Percentiles rank a stretch among this genome's conserved stretches.
phyloP scores from a whole-genome alignment of 441 rosid species.

The Raphanus hybrid region DNA sequence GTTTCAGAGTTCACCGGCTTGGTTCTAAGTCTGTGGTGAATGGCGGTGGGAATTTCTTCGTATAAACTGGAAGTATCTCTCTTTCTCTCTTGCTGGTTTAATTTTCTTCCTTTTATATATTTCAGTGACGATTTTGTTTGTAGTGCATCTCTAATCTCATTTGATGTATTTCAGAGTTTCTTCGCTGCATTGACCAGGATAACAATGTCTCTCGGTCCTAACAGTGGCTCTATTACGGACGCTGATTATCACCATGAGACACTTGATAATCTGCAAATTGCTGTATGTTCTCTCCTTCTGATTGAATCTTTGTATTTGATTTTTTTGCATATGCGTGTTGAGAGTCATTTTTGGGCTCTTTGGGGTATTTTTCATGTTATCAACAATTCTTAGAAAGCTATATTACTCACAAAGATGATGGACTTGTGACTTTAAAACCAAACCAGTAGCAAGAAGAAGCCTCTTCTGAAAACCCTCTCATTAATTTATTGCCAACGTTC shows the following conservation, averaged over 20 bases:
- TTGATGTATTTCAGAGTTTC: background rate
- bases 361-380: background rate
- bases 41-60: background rate
- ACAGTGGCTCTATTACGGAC: no score
- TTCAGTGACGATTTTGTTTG: background rate
- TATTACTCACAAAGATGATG: no score
- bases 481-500: background rate
- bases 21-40: background rate
- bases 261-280: no score
- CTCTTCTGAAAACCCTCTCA: background rate
- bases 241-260: no score
- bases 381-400: background rate
- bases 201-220: background rate
- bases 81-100: background rate
- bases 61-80: background rate
- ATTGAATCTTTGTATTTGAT: no score
- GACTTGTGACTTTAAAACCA: no score
- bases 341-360: background rate
- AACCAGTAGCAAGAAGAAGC: no score
- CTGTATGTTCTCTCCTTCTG: no score
- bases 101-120: background rate
- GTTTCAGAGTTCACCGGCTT: background rate
- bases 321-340: background rate
- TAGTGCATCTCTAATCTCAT: background rate
- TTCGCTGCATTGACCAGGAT: background rate